These are phyloP conservation scores for Ceratocystis variospora DNA, from an alignment of 2,329 filamentous ascomycete species.

Conservation along the genomic window DNA sequence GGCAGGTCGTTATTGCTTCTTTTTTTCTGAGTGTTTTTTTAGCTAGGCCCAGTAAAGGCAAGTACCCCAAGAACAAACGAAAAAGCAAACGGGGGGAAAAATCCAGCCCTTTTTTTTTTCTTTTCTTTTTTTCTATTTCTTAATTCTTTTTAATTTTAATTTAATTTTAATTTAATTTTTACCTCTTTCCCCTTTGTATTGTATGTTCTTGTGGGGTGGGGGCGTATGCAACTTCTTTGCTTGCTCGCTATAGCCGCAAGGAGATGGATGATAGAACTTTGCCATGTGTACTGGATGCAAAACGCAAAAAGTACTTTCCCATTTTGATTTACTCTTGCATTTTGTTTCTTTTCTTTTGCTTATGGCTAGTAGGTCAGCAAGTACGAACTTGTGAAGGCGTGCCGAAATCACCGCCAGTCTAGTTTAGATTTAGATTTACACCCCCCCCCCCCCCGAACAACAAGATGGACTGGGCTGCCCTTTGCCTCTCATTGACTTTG, in stretches of 20 bases:
- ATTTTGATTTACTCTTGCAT: not conserved
- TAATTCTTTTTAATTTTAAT: not conserved
- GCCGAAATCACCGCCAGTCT: not conserved
- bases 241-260: not conserved
- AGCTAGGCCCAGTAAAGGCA: not conserved
- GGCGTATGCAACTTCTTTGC: not conserved
- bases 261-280: not conserved
- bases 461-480: not conserved
- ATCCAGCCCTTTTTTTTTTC: not conserved
- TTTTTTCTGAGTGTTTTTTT: not conserved
- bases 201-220: conserved; percentile 2
- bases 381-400: not conserved
- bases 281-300: not conserved
- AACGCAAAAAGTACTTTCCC: not conserved
- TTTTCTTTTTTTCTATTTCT: not conserved
- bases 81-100: not conserved
- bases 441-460: not conserved
- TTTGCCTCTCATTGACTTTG: not conserved
- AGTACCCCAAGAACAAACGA: not conserved
- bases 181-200: not conserved
- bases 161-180: not conserved
- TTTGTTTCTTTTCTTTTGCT: not conserved
- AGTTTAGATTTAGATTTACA: not conserved
- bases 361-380: not conserved
- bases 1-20: not conserved